A percentile compares a stretch with the other conserved stretches of the same genome.
Conservation (phyloP, 2,329 filamentous ascomycete species). For the Cercospora sojina region DNA sequence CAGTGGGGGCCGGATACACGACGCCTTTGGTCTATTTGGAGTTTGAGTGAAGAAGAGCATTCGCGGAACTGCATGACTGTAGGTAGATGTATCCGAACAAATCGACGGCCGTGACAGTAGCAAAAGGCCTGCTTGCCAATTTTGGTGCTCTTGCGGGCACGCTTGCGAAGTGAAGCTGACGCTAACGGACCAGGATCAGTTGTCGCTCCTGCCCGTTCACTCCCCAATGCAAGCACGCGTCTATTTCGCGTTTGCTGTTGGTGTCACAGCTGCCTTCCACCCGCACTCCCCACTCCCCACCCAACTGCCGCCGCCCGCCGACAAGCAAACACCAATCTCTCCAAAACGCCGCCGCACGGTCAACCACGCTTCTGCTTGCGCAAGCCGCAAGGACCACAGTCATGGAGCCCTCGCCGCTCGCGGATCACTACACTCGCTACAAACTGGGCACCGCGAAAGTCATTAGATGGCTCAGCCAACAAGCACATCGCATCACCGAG, state of each 20-base stretch:
- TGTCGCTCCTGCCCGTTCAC: background rate
- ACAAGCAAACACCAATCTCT: background rate
- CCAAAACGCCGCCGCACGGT: background rate
- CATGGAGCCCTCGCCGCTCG: background rate
- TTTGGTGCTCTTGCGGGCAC: background rate
- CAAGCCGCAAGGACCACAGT: background rate
- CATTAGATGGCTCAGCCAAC: background rate
- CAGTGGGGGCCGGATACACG: constrained; percentile 15
- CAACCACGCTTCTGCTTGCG: background rate
- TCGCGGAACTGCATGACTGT: background rate
- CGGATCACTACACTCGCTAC: constrained; percentile 3
- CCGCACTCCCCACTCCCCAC: background rate
- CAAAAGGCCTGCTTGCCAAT: background rate
- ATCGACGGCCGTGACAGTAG: background rate
- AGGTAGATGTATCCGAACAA: background rate
- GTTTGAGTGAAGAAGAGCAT: constrained; percentile 16
- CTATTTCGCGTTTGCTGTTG: background rate
- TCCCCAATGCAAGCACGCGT: background rate
- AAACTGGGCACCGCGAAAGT: background rate
- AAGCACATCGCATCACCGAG: background rate
- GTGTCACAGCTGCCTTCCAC: background rate
- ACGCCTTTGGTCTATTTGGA: constrained; percentile 28
- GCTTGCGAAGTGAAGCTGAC: background rate
- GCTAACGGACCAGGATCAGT: background rate
- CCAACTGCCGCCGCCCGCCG: background rate